Percentiles rank a stretch among this genome's conserved stretches.
Conservation (phyloP, 306 rosid species). For the Fragaria iinumae region DNA sequence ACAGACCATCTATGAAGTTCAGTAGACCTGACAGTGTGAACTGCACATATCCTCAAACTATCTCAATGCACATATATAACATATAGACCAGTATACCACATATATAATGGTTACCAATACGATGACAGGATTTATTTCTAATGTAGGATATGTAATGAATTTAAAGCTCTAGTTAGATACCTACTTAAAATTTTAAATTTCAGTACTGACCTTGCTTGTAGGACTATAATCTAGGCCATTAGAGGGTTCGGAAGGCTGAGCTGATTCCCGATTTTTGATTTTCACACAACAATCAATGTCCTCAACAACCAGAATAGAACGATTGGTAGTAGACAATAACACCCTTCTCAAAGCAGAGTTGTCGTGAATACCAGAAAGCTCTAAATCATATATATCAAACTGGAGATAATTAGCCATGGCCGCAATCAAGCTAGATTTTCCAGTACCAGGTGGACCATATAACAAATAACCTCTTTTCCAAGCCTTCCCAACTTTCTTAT, state of each 20-base stretch:
- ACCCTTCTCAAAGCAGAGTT: slow-evolving; percentile 26
- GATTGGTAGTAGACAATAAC: slow-evolving; percentile 29
- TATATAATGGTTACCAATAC: background rate
- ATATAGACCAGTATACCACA: background rate
- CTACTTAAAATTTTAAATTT: background rate
- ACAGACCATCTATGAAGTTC: slow-evolving; percentile 57
- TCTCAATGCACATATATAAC: background rate
- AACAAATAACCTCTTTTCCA: slow-evolving; percentile 47
- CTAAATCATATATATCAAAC: slow-evolving; percentile 40
- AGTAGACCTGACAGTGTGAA: slow-evolving; percentile 40
- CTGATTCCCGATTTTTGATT: background rate
- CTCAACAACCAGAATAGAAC: slow-evolving; percentile 42
- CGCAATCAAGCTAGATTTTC: slow-evolving; percentile 40
- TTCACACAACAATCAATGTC: slow-evolving; percentile 31
- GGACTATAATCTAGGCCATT: background rate
- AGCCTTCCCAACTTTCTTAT: background rate
- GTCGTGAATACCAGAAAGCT: slow-evolving; percentile 13
- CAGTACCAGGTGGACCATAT: slow-evolving; percentile 47
- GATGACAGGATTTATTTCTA: background rate
- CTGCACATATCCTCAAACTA: background rate
- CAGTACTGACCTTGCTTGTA: background rate
- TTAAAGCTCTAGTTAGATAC: background rate
- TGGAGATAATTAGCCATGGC: slow-evolving; percentile 49
- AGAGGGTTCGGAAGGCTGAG: background rate
- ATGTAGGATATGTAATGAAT: background rate